Evolutionary conservation across 163 green algal species (phyloP), one percentile per base, ranked within the genome.

Genomic region (Volvox carteri): DNA sequence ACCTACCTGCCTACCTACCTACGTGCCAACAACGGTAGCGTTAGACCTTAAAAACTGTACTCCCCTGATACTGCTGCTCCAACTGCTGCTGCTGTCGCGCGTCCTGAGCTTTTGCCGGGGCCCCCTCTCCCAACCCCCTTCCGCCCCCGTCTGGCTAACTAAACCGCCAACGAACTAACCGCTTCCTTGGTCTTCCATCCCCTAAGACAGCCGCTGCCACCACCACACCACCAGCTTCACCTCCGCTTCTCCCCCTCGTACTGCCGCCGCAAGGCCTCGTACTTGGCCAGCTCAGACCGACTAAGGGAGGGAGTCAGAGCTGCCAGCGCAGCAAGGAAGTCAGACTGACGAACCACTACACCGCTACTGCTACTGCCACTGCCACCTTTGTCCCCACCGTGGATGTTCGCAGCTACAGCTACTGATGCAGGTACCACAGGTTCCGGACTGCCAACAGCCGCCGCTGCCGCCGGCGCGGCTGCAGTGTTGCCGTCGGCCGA

Each of bases 301-400:
- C 94, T 97, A 3, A 99, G 89, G 23, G 93, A 97, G 7, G 97
- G 97, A 78, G 93, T 94, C 54, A 99, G 90, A 7, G 86, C 83
- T 1, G 68, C 62, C 39, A 97, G 88, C 0, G 97, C 95, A 1
- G 75, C 78, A 44, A 91, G n/a, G 42, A 98, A 97, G 86, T 98
- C 96, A 0, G 9, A 83, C 68, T 94, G 90, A 0, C 73, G 79
- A 2, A 97, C 95, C 25, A 89, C 74, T 1, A 97, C 91, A 37
- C n/a, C 44, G 54, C 77, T 65, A 52, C 78, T 86, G 88, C 39
- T 21, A 25, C 39, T 23, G 41, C 39, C 41, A 25, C 70, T 46
- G 30, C 44, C 74, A n/a, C 28, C 44, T 25, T 39, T 41, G 21
- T 35, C 11, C 54, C 28, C 37, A 25, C 39, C 14, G 23, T 44